These are phyloP conservation scores for Fraxinus latifolia DNA, from an alignment of 305 asterid species.

Conservation along the genomic window DNA sequence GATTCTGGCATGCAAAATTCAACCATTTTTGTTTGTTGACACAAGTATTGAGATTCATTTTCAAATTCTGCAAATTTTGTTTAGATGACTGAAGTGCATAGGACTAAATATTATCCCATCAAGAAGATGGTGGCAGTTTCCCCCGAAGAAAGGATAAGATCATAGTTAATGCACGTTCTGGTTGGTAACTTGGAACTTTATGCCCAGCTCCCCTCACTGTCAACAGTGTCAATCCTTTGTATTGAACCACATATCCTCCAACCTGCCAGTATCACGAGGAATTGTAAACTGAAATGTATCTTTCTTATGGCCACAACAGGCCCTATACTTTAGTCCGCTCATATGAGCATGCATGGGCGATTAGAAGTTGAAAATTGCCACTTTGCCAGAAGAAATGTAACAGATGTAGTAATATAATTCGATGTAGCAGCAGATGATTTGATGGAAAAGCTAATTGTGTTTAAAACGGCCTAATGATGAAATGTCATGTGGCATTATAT, in stretches of 20 bases:
- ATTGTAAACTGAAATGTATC: neutral
- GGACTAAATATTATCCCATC: neutral
- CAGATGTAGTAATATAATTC: neutral
- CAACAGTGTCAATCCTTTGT: slow-evolving; percentile 36
- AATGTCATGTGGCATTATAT: neutral
- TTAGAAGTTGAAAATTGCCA: neutral
- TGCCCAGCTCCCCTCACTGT: slow-evolving; percentile 52
- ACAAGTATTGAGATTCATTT: neutral
- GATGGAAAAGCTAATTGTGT: neutral
- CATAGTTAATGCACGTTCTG: slow-evolving; percentile 34
- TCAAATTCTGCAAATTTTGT: neutral
- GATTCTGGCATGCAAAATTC: neutral
- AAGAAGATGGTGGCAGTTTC: slow-evolving; percentile 28
- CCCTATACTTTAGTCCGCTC: neutral
- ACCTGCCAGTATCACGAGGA: slow-evolving; percentile 26
- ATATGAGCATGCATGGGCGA: neutral
- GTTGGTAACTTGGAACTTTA: slow-evolving; percentile 42
- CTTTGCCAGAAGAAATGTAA: neutral
- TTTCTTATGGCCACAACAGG: neutral
- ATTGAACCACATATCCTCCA: slow-evolving; percentile 43
- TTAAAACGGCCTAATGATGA: neutral
- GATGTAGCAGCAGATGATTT: neutral
- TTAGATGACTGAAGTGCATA: neutral
- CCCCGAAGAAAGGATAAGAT: slow-evolving; percentile 37
- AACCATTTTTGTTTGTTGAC: neutral